phyloP scores from a whole-genome alignment of 192 early-diverging fungal species.

The Coemansia aciculifera region DNA sequence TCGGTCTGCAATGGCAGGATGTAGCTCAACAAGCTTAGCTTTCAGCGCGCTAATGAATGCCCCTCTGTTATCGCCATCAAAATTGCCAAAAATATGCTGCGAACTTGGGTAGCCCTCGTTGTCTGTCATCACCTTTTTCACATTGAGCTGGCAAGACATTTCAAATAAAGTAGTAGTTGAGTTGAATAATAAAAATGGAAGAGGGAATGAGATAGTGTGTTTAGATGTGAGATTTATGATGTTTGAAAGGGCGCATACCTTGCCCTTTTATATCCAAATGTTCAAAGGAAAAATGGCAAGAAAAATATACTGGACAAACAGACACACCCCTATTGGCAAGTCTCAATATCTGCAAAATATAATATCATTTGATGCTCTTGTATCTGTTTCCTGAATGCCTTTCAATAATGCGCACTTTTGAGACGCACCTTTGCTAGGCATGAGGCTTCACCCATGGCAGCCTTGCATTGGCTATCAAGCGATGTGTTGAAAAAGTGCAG shows the following conservation, averaged over 20 bases:
- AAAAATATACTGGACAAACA: neutral
- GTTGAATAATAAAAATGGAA: too few species aligned
- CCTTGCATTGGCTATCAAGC: too few species aligned
- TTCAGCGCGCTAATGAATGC: neutral
- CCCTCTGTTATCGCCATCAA: neutral
- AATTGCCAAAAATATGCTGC: neutral
- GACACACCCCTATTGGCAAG: neutral
- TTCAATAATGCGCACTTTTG: too few species aligned
- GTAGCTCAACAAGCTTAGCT: neutral
- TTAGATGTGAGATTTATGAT: neutral
- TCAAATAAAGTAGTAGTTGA: neutral
- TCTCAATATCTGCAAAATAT: too few species aligned
- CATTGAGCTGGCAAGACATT: neutral
- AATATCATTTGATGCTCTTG: too few species aligned
- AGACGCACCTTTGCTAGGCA: too few species aligned
- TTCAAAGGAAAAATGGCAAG: neutral
- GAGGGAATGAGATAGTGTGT: neutral
- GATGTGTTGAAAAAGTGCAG: too few species aligned
- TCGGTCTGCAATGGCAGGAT: neutral
- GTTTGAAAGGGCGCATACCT: neutral
- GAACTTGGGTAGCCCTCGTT: neutral
- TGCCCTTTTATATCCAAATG: neutral
- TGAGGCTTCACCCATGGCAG: too few species aligned
- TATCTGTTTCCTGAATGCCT: too few species aligned
- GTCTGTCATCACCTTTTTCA: neutral